Evolutionary conservation across 179 eudicot genomes (phyloP), one percentile per base, ranked within the genome.

Genomic region (Beta lomatogona): DNA sequence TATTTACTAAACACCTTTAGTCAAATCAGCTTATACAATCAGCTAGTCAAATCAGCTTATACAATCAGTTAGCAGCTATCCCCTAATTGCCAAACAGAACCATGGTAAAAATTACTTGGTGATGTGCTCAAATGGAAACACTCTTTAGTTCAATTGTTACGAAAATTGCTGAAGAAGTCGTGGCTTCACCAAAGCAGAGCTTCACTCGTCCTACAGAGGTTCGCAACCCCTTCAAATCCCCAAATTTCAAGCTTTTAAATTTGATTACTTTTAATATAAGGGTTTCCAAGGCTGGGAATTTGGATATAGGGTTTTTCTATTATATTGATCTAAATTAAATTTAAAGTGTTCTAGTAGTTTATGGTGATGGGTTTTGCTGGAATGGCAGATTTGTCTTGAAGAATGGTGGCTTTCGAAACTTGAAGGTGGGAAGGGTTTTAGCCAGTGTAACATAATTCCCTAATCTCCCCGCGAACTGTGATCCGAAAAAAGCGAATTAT

Each of bases 361-460:
- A 25, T 76, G 76, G 31, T 57, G 69, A 14, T 48, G 52, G 55
- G 55, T 21, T 75, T 59, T 48, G 14, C 9, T 12, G 64, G 36
- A 31, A 46, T 73, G 68, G 60, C 80, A 83, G 86, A 76, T 83
- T 44, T 80, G 83, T 80, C 86, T 83, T 63, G 83, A 63, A 70
- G 86, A 83, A 31, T 83, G 80, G 86, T 83, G 83, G 86, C 73
- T 83, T 72, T 80, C 77, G 9, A 83, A 70, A 64, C 78, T 77
- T 5, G 21, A 48, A 41, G 54, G 48, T 14, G 74, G 60, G 16
- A 67, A 76, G 22, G 86, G 83, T 14, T 60, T n/a, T n/a, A n/a
- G n/a, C n/a, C n/a, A n/a, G n/a, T n/a, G n/a, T n/a, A n/a, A n/a
- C n/a, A n/a, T n/a, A n/a, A n/a, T n/a, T n/a, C n/a, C n/a, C n/a